Conservation (phyloP, 305 asterid genomes). For the Fraxinus paxiana region DNA sequence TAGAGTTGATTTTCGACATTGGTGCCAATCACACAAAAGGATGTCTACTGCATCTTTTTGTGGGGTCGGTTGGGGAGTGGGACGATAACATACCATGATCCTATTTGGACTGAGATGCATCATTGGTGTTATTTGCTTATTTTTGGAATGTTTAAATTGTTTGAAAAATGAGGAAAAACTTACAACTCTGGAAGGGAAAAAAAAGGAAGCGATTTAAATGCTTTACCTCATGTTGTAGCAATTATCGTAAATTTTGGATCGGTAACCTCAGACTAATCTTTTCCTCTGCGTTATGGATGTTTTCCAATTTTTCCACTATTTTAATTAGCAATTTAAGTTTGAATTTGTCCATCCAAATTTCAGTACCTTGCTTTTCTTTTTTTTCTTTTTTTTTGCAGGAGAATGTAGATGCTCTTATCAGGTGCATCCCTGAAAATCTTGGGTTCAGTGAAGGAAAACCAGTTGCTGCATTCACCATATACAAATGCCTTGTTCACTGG, state of each 20-base stretch:
- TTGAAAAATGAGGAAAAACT: not conserved
- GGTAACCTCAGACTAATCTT: not conserved
- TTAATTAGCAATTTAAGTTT: not conserved
- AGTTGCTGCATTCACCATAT: conserved; percentile 77
- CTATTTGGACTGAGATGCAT: not conserved
- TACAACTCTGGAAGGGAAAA: not conserved
- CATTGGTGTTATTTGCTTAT: not conserved
- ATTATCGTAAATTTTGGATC: not conserved
- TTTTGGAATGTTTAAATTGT: not conserved
- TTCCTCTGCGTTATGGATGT: not conserved
- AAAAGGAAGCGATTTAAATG: not conserved
- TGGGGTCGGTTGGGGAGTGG: not conserved
- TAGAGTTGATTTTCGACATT: not conserved
- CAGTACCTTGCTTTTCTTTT: not conserved
- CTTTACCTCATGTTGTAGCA: not conserved
- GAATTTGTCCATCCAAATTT: conserved; percentile 5
- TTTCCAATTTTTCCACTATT: not conserved
- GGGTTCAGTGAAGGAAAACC: conserved; percentile 92
- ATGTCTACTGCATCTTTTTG: not conserved
- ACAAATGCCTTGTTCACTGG: conserved; percentile 82
- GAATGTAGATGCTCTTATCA: conserved; percentile 54
- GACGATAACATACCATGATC: not conserved
- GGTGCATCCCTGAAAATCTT: conserved; percentile 52
- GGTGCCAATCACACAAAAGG: not conserved
- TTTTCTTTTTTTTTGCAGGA: conserved; percentile 47